These are phyloP conservation scores for Xanthoceras sorbifolium DNA, from an alignment of 345 rosid species.

Conservation along the genomic window DNA sequence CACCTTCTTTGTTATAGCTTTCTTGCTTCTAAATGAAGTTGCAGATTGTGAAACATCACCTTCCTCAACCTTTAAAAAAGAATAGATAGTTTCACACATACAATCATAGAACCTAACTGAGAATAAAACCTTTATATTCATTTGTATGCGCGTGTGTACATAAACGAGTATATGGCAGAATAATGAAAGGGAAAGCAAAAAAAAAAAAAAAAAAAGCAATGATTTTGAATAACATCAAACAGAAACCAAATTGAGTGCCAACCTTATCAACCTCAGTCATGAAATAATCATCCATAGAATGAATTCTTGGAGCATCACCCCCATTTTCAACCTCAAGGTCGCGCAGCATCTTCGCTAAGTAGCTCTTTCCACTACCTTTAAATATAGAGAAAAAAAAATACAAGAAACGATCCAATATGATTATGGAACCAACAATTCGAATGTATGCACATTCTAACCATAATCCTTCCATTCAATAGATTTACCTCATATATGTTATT, in stretches of 20 bases:
- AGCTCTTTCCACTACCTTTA: constrained; percentile 96
- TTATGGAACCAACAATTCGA: not conserved
- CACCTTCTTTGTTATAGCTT: constrained; percentile 59
- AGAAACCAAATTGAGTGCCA: constrained; percentile 11
- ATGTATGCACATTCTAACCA: not conserved
- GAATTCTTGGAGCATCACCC: constrained; percentile 86
- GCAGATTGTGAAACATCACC: constrained; percentile 58
- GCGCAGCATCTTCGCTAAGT: constrained; percentile 87
- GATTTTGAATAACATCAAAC: constrained; percentile 15
- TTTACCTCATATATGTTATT: no score
- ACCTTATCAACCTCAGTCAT: constrained; percentile 99
- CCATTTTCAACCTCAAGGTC: constrained; percentile 91
- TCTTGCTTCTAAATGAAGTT: constrained; percentile 65
- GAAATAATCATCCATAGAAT: constrained; percentile 97
- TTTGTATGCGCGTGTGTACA: not conserved
- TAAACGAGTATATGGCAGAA: not conserved
- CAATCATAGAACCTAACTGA: not conserved
- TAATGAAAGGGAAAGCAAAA: not conserved
- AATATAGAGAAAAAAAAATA: not conserved
- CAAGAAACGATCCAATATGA: not conserved
- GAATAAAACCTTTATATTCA: not conserved
- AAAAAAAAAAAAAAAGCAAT: constrained; percentile 11
- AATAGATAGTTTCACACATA: not conserved
- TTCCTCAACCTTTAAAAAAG: constrained; percentile 63
- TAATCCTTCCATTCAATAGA: no score